These are phyloP conservation scores for Colletotrichum camelliae DNA, from an alignment of 2,329 filamentous ascomycete species.

Conservation along the genomic window DNA sequence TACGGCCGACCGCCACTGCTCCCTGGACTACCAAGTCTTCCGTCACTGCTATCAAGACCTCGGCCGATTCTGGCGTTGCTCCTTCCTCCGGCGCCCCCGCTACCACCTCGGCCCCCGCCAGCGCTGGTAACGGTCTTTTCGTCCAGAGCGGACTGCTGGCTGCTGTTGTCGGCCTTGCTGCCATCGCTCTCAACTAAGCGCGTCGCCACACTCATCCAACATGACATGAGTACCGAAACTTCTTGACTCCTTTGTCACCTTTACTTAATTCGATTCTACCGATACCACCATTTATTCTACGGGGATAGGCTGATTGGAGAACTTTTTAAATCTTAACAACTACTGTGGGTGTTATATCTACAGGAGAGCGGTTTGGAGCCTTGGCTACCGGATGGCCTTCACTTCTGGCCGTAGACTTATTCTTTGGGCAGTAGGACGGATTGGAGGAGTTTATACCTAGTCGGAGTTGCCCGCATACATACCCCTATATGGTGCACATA, in stretches of 20 bases:
- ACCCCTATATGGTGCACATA: constrained; percentile 20
- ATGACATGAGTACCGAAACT: neutral
- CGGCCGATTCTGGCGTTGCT: constrained; percentile 11
- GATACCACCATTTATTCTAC: constrained; percentile 26
- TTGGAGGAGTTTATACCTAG: constrained; percentile 17
- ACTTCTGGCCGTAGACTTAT: constrained; percentile 16
- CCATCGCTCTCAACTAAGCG: constrained; percentile 34
- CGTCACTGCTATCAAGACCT: constrained; percentile 22
- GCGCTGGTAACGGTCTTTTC: constrained; percentile 37
- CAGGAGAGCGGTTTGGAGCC: constrained; percentile 5
- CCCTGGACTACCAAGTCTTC: constrained; percentile 28
- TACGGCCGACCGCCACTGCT: constrained; percentile 26
- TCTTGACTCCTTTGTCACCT: neutral
- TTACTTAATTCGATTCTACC: constrained; percentile 21
- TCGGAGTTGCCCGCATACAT: constrained; percentile 12
- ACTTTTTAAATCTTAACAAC: neutral
- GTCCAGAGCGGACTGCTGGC: constrained; percentile 46
- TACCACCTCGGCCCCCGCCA: constrained; percentile 28
- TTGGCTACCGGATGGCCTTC: constrained; percentile 22
- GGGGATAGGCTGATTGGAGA: constrained; percentile 31
- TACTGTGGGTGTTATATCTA: neutral
- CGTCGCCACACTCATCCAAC: constrained; percentile 27
- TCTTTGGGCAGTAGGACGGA: neutral
- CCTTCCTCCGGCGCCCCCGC: constrained; percentile 27
- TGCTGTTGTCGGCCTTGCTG: constrained; percentile 42